Base-by-base conservation (phyloP, 495 filamentous ascomycete genomes). In the Astrocystis sublimbata region DNA sequence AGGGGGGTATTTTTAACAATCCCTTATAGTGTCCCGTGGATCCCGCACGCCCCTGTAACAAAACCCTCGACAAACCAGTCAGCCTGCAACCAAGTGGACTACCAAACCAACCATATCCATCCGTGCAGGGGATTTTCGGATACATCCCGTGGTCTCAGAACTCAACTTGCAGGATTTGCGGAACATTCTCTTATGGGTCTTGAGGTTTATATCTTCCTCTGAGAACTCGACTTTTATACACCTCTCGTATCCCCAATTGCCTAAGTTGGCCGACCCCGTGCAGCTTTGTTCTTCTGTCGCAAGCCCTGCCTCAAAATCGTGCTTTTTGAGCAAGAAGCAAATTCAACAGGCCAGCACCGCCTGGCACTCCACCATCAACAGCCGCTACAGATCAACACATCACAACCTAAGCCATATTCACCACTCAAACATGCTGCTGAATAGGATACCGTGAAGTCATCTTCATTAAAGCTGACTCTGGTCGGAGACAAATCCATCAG, bases 341-440 rank as follows among this genome's bases (percentile, higher is more conserved):
- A 23, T 36, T 35, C 36, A 10, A 23, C 58, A 53, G 53, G 47
- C 58, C 30, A 53, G 28, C 58, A 45, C 47, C 12, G 36, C 47
- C 19, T 53, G 47, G 58, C 17, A 21, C 38, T 35, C 51, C 58
- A 51, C 36, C 23, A 46, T 40, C 31, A 36, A 24, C 38, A 13
- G 17, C 47, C 40, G 8, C 40, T 21, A 43, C 12, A 19, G 21
- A 53, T 38, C 58, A 40, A 42, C 58, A n/a, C 19, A 51, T 35
- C 43, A 30, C 58, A 52, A 24, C 46, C 41, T 9, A 60, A 52
- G 49, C 10, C 49, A 31, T n/a, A 36, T 47, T 53, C 60, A 43
- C 17, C 41, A 38, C 38, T 40, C 61, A 64, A 72, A 53, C 69
- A 75, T 75, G 65, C 73, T 74, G 69, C 65, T 65, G 66, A 71